A percentile compares a stretch with the other conserved stretches of the same genome.
Evolutionary conservation across 148 eudicot species (phyloP).

Genomic region (Chenopodium formosanum): DNA sequence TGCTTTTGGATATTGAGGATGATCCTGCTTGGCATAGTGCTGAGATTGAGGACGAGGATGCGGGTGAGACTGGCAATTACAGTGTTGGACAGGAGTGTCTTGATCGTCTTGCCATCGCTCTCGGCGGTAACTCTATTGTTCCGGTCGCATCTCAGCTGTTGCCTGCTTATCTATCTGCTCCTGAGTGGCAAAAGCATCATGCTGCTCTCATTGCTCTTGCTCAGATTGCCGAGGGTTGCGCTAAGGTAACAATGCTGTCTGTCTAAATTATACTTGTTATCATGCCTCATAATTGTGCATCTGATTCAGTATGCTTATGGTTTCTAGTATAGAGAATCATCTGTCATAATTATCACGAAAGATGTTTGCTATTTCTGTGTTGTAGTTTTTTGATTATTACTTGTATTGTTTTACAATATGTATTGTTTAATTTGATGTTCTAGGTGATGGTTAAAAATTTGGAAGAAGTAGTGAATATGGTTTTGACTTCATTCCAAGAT

Average conservation of each 20-base stretch:
- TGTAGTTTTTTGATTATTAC: not conserved
- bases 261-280: not conserved
- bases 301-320: not conserved
- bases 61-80: constrained; percentile 81
- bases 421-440: not conserved
- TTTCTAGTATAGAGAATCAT: not conserved
- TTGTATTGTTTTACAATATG: not conserved
- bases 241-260: constrained; percentile 48
- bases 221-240: constrained; percentile 92
- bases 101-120: constrained; percentile 70
- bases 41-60: constrained; percentile 73
- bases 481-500: constrained; percentile 79
- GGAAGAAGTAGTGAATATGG: constrained; percentile 90
- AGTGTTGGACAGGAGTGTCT: constrained; percentile 83
- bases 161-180: constrained; percentile 72
- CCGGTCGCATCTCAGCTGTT: constrained; percentile 82
- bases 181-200: constrained; percentile 83
- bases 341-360: not conserved
- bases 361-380: not conserved
- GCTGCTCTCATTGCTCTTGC: constrained; percentile 91
- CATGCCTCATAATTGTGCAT: not conserved
- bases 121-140: constrained; percentile 84
- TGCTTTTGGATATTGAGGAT: constrained; percentile 80
- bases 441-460: constrained; percentile 89
- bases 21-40: constrained; percentile 85